Evolutionary conservation across 1,284 basidiomycete species (phyloP).

Genomic region (Thecaphora thlaspeos): DNA sequence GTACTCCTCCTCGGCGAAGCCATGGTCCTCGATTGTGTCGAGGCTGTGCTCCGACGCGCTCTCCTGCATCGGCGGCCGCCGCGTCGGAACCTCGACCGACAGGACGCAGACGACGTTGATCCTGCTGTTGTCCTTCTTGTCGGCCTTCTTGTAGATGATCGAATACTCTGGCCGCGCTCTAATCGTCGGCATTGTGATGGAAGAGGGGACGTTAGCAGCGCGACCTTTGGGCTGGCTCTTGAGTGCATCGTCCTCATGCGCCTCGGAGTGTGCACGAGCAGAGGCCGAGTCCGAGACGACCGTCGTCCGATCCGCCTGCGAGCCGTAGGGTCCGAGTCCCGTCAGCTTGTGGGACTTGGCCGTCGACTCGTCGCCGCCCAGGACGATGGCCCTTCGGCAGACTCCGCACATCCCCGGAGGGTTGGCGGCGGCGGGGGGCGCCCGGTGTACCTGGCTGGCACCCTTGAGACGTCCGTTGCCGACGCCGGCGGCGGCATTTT

Average conservation of each 20-base stretch:
- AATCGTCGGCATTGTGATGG: constrained; percentile 66
- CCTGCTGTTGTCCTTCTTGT: constrained; percentile 61
- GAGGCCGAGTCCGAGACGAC: not conserved
- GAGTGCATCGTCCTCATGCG: constrained; percentile 30
- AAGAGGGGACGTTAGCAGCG: not conserved
- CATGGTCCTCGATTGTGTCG: constrained; percentile 29
- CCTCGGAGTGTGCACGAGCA: constrained; percentile 1
- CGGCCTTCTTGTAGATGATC: constrained; percentile 68
- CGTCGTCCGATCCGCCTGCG: not conserved
- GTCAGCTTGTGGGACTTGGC: constrained; percentile 59
- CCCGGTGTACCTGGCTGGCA: constrained; percentile 34
- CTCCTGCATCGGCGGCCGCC: constrained; percentile 62
- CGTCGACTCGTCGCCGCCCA: constrained; percentile 71
- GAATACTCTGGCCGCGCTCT: constrained; percentile 84
- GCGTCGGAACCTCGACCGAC: constrained; percentile 78
- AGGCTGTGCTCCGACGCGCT: constrained; percentile 30
- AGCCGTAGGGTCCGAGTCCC: constrained; percentile 8
- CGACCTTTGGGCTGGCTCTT: constrained; percentile 2
- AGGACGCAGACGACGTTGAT: constrained; percentile 82
- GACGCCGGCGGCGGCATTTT: constrained; percentile 6
- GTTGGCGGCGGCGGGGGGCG: constrained; percentile 61
- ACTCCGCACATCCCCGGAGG: constrained; percentile 89
- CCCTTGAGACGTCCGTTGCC: constrained; percentile 14
- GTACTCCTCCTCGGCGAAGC: constrained; percentile 6
- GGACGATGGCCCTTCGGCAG: constrained; percentile 89